These are phyloP conservation scores for Lojkania enalia DNA, from an alignment of 2,329 filamentous ascomycete genomes.

Conservation along the genomic window DNA sequence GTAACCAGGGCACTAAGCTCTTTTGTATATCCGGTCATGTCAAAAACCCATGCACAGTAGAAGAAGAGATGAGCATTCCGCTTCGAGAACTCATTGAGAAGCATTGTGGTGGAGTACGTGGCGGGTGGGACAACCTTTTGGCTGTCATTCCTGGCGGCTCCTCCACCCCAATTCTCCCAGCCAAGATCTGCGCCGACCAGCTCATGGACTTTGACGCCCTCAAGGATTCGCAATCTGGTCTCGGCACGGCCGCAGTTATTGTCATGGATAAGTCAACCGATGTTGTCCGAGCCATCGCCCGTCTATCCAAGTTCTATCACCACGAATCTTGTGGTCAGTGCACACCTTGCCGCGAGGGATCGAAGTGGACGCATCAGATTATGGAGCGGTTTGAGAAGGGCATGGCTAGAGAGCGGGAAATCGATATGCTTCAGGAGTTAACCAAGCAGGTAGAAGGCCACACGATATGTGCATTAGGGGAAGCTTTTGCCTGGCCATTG, in stretches of 20 bases:
- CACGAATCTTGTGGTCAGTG: constrained; percentile 99
- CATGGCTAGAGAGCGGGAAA: constrained; percentile 84
- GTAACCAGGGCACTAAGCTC: constrained; percentile 96
- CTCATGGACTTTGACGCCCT: constrained; percentile 99
- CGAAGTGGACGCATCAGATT: constrained; percentile 99
- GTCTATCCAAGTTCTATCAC: constrained; percentile 95
- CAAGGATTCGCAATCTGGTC: constrained; percentile 96
- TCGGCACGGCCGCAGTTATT: constrained; percentile 95
- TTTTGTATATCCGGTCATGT: constrained; percentile 98
- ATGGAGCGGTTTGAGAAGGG: constrained; percentile 96
- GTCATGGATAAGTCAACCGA: constrained; percentile 99
- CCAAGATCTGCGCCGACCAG: constrained; percentile 87
- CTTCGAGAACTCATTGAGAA: constrained; percentile 95
- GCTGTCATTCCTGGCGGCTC: constrained; percentile 96
- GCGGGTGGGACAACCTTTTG: constrained; percentile 96
- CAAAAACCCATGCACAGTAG: constrained; percentile 97
- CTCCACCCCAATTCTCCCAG: constrained; percentile 93
- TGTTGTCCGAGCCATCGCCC: constrained; percentile 89
- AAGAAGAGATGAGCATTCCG: constrained; percentile 99
- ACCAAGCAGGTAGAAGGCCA: constrained; percentile 99
- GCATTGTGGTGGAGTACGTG: constrained; percentile 95
- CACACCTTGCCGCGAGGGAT: constrained; percentile 98
- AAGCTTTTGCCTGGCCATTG: constrained; percentile 98
- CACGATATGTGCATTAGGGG: constrained; percentile 96
- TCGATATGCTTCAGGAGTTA: constrained; percentile 98